Evolutionary conservation across 2,329 filamentous ascomycete genomes (phyloP), one percentile per base, ranked within the genome.

Genomic region (Keithomyces neogunnii): DNA sequence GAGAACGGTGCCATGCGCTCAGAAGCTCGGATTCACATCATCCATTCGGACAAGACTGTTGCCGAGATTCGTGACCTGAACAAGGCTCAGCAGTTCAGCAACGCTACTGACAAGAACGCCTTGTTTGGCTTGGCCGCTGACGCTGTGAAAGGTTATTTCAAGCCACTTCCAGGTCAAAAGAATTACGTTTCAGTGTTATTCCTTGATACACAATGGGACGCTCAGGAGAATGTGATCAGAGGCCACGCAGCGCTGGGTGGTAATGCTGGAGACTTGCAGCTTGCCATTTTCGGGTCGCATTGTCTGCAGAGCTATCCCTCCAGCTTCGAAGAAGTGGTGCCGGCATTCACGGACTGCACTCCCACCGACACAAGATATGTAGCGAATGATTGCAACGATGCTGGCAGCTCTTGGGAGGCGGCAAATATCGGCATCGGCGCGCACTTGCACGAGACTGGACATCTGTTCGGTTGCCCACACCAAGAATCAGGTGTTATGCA

Each of bases 401-500:
- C 85, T 5, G 91, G 91, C 29, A 95, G 88, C 63, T 93, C 84
- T 45, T 97, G 92, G 92, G 92, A 97, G 66, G 84, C 90, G n/a
- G 90, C 89, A 30, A 95, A 92, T 60, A 86, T 96, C 54, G 91
- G 91, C 32, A 95, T 97, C 57, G 92, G 92, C 6, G 91, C 89
- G 8, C 92, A 97, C 67, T 69, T 97, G 46, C 92, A 95, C 66
- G 90, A 96, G 68, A 86, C 86, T 1, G 92, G 92, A 3, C 92
- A 95, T 69, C 69, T 96, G 28, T 87, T 97, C 58, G 92, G 92
- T 47, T 95, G 89, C 58, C 89, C 89, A 8, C 88, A 95, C 63
- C 89, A 95, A 63, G 89, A 93, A 62, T 86, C 75, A 31, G 92
- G 93, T n/a, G 77, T 97, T 55, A 97, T 97, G 92, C 74, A 90